Evolutionary conservation across 345 rosid species (phyloP).

Genomic region (Excoecaria cochinchinensis): DNA sequence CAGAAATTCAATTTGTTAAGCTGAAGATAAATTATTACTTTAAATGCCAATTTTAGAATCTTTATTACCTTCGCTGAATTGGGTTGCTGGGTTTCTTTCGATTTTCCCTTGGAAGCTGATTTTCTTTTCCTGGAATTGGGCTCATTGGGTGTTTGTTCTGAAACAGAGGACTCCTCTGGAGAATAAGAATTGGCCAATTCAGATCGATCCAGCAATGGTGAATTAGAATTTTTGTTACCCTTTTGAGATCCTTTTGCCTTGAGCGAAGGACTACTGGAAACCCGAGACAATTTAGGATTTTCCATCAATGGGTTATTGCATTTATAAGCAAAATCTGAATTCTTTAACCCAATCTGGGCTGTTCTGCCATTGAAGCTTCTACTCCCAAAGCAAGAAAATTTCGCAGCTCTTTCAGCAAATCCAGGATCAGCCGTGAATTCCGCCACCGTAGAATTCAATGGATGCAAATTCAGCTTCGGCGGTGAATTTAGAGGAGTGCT

Average conservation of each 20-base stretch:
- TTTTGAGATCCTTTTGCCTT: slow-evolving; percentile 38
- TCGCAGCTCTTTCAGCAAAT: slow-evolving; percentile 74
- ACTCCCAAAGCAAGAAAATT: slow-evolving; percentile 65
- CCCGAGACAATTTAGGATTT: slow-evolving; percentile 50
- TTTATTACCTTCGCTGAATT: slow-evolving; percentile 37
- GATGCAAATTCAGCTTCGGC: slow-evolving; percentile 31
- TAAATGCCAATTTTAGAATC: neutral
- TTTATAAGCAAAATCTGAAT: slow-evolving; percentile 22
- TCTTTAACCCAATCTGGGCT: slow-evolving; percentile 27
- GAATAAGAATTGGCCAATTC: slow-evolving; percentile 46
- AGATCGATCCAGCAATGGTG: slow-evolving; percentile 27
- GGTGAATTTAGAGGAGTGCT: slow-evolving; percentile 61
- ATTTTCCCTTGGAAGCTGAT: slow-evolving; percentile 42
- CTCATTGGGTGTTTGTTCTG: slow-evolving; percentile 41
- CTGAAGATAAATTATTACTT: neutral
- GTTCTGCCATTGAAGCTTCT: slow-evolving; percentile 63
- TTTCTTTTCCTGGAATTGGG: slow-evolving; percentile 65
- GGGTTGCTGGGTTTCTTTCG: slow-evolving; percentile 32
- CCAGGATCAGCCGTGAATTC: slow-evolving; percentile 69
- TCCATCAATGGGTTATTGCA: slow-evolving; percentile 21
- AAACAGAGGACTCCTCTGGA: slow-evolving; percentile 51
- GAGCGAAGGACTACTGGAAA: slow-evolving; percentile 60
- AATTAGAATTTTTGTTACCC: slow-evolving; percentile 24
- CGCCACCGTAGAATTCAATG: slow-evolving; percentile 39
- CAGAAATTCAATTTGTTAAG: neutral